Conservation (phyloP, 192 early-diverging fungal genomes). For the Backusella sp. region DNA sequence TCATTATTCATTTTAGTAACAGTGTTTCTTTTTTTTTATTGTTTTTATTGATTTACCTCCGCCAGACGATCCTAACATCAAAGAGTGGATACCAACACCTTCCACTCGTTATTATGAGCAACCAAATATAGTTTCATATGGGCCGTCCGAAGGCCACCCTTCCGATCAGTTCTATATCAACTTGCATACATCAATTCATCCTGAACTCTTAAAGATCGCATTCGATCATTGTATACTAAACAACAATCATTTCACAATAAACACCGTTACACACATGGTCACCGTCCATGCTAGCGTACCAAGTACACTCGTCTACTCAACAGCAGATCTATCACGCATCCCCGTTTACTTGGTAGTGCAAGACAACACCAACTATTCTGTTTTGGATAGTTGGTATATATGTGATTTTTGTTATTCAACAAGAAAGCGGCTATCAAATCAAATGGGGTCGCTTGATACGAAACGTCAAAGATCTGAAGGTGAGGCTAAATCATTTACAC, state of each 20-base stretch:
- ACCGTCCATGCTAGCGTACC: constrained; percentile 40
- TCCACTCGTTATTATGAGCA: constrained; percentile 13
- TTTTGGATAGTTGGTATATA: constrained; percentile 45
- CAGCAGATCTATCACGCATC: constrained; percentile 37
- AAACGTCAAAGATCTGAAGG: constrained; percentile 10
- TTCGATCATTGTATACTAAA: constrained; percentile 42
- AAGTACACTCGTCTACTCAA: constrained; percentile 36
- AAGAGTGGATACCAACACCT: constrained; percentile 2
- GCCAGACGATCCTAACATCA: constrained; percentile 13
- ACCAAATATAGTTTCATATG: constrained; percentile 22
- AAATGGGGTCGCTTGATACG: background rate
- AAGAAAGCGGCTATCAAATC: constrained; percentile 9
- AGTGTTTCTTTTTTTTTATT: constrained; percentile 1
- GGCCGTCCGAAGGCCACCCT: background rate
- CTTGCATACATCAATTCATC: constrained; percentile 3
- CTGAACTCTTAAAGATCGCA: constrained; percentile 31
- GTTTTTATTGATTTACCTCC: constrained; percentile 10
- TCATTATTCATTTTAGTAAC: constrained; percentile 5
- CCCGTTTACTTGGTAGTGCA: constrained; percentile 36
- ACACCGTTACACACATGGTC: constrained; percentile 23
- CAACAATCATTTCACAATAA: constrained; percentile 36
- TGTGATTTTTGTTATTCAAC: constrained; percentile 40
- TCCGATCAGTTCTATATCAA: constrained; percentile 19
- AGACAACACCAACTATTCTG: constrained; percentile 32
- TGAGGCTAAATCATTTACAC: background rate